phyloP scores from a whole-genome alignment of 257 asterid species.

The Ehretia macrophylla region DNA sequence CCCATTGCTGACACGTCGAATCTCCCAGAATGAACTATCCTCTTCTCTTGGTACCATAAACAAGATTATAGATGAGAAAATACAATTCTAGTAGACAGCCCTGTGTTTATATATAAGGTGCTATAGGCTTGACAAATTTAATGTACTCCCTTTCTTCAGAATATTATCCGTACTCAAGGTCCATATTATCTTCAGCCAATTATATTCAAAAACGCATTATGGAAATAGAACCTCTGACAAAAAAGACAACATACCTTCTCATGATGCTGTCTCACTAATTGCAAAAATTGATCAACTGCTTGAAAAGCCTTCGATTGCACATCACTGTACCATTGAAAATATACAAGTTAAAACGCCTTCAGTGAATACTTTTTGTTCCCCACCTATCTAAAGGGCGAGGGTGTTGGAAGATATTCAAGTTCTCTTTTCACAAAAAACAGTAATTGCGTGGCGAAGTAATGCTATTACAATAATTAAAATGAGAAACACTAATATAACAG shows the following conservation, averaged over 20 bases:
- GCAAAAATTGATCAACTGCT: constrained; percentile 95
- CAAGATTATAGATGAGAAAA: too few relatives aligned
- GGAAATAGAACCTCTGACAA: background rate
- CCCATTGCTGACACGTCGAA: too few relatives aligned
- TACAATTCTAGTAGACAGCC: too few relatives aligned
- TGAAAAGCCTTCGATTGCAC: constrained; percentile 88
- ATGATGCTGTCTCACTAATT: constrained; percentile 67
- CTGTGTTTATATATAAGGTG: too few relatives aligned
- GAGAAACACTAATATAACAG: too few relatives aligned
- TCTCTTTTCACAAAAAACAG: too few relatives aligned
- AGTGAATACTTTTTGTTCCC: background rate
- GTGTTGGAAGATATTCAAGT: background rate
- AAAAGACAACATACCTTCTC: constrained; percentile 66
- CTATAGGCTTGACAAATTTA: too few relatives aligned
- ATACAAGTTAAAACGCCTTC: constrained; percentile 1
- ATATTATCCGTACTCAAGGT: background rate
- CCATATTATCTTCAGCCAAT: background rate
- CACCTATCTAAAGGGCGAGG: background rate
- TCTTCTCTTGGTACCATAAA: too few relatives aligned
- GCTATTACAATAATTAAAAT: too few relatives aligned
- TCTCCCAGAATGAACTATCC: too few relatives aligned
- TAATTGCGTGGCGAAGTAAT: too few relatives aligned
- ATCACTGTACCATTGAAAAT: constrained; percentile 44
- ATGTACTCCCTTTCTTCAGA: too few relatives aligned
- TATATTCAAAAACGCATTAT: background rate